Evolutionary conservation across 805 yeast genomes (phyloP), one percentile per base, ranked within the genome.

Genomic region (Wickerhamomyces kurtzmanii): DNA sequence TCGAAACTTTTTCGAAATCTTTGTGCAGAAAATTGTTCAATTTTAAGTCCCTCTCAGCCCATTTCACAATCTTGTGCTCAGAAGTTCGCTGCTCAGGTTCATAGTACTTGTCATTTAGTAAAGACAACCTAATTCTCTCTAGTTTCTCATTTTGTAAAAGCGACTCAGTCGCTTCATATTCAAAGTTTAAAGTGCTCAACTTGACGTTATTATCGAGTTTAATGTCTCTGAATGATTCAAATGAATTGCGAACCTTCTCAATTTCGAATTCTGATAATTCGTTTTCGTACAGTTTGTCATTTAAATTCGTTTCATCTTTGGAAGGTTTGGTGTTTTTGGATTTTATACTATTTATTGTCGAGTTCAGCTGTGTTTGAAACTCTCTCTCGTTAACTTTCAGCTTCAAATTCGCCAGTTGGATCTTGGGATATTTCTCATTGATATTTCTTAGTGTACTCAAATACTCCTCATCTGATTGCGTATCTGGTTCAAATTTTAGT

Each of bases 31-130:
- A 46, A 22, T 37, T 43, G 25, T 43, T 40, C 14, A 46, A 22
- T 11, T 41, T 41, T 17, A 30, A 37, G 26, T 46, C 43, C 23
- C 37, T 36, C 5, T 28, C 28, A 9, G 38, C 42, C 39, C 47
- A 36, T 24, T 31, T 34, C 17, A 37, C 47, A 19, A 38, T 39
- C n/a, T 31, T 26, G 9, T 15, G 17, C 12, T 37, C 39, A 12
- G 36, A 21, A 5, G 18, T 19, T 17, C 30, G 30, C 7, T 38
- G 32, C 23, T 45, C 36, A 15, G 49, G 49, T 18, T 32, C 29
- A 14, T 31, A 29, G 6, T 36, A 5, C 22, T 34, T 16, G 8
- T 45, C 45, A 27, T 39, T 42, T n/a, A 33, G 24, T 14, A 34
- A 37, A 16, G 31, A 20, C 5, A 40, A 18, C 8, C 31, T 23